These are phyloP conservation scores for Amanita pseudoporphyria DNA, from an alignment of 768 basidiomycete genomes.

Conservation along the genomic window DNA sequence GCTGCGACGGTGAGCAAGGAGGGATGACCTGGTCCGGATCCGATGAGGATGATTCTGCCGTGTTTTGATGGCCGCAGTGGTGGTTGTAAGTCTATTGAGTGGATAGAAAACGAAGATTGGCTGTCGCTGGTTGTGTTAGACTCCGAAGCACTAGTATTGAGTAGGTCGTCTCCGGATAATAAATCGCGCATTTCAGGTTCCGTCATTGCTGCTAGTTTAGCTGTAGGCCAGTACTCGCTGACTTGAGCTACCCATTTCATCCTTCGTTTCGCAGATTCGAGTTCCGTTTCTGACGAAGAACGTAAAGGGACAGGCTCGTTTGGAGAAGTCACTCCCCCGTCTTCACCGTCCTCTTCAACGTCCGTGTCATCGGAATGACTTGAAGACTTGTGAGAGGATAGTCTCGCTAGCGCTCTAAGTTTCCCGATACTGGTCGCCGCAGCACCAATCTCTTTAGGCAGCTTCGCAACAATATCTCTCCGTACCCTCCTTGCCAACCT, in stretches of 20 bases:
- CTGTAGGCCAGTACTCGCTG: slow-evolving; percentile 92
- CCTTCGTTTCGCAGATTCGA: slow-evolving; percentile 46
- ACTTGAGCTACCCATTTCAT: slow-evolving; percentile 95
- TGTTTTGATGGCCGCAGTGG: slow-evolving; percentile 15
- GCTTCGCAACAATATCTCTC: slow-evolving; percentile 68
- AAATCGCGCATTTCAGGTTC: slow-evolving; percentile 59
- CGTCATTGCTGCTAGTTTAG: slow-evolving; percentile 61
- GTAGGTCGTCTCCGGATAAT: slow-evolving; percentile 29
- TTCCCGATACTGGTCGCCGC: slow-evolving; percentile 69
- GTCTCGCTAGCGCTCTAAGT: slow-evolving; percentile 50
- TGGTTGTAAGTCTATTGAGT: background rate
- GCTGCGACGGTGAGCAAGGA: slow-evolving; percentile 86
- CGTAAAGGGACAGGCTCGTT: slow-evolving; percentile 48
- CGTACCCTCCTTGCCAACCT: slow-evolving; percentile 70
- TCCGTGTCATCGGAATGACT: slow-evolving; percentile 12
- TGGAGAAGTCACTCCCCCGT: slow-evolving; percentile 45
- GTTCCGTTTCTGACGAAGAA: slow-evolving; percentile 19
- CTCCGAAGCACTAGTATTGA: background rate
- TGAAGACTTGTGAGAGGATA: slow-evolving; percentile 3
- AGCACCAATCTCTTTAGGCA: slow-evolving; percentile 63
- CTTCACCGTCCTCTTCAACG: slow-evolving; percentile 42
- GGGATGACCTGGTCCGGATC: slow-evolving; percentile 94
- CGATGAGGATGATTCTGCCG: slow-evolving; percentile 84
- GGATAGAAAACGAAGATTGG: slow-evolving; percentile 10
- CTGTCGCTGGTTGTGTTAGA: background rate